These are phyloP conservation scores for Claviceps pazoutovae DNA, from an alignment of 2,329 filamentous ascomycete genomes.

Conservation along the genomic window DNA sequence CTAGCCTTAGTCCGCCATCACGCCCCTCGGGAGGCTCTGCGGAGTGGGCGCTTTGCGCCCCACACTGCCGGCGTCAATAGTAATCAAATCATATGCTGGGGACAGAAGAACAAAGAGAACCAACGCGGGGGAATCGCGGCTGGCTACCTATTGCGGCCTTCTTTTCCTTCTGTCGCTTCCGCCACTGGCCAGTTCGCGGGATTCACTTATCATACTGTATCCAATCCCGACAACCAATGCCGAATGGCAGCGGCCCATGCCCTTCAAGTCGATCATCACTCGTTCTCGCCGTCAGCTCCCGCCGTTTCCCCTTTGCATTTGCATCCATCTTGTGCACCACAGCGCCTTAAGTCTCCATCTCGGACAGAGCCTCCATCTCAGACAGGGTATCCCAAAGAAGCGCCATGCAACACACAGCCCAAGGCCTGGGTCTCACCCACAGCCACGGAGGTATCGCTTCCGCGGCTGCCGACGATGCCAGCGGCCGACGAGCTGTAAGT, in stretches of 20 bases:
- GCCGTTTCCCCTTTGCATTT: not conserved
- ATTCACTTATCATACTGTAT: too few species aligned
- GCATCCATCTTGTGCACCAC: not conserved
- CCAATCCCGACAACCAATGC: too few species aligned
- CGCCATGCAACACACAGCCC: slow-evolving; percentile 5
- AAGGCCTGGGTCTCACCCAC: slow-evolving; percentile 1
- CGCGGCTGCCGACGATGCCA: slow-evolving; percentile 23
- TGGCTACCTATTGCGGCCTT: too few species aligned
- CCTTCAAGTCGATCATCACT: not conserved
- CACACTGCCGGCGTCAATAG: too few species aligned
- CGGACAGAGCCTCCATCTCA: not conserved
- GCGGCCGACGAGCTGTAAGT: slow-evolving; percentile 24
- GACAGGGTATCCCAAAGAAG: not conserved
- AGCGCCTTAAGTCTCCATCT: not conserved
- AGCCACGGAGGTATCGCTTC: slow-evolving; percentile 6
- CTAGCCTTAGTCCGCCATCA: too few species aligned
- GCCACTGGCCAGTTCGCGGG: too few species aligned
- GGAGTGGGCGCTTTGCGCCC: too few species aligned
- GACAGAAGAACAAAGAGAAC: too few species aligned
- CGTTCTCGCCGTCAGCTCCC: not conserved
- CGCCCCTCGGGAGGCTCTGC: too few species aligned
- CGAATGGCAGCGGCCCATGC: not conserved
- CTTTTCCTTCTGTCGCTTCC: too few species aligned
- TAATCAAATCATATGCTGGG: too few species aligned
- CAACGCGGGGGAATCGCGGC: too few species aligned